Conservation (phyloP, 345 rosid species). For the Populus ilicifolia region DNA sequence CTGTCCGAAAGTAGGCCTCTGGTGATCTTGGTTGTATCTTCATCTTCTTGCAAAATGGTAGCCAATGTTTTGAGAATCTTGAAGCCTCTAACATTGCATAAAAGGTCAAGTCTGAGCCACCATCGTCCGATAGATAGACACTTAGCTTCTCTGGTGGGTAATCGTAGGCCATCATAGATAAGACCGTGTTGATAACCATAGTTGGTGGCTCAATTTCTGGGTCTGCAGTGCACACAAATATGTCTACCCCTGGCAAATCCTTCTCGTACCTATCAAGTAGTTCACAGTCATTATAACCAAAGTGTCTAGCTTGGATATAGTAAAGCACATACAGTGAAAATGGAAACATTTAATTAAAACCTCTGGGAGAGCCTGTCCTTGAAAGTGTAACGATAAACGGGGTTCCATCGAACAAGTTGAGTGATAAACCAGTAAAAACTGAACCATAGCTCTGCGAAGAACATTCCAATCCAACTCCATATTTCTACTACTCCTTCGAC, state of each 20-base stretch:
- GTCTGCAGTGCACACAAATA: constrained; percentile 73
- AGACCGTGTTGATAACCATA: constrained; percentile 61
- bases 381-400: constrained; percentile 19
- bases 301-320: too few relatives aligned
- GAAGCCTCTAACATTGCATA: constrained; percentile 57
- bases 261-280: constrained; percentile 19
- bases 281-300: too few relatives aligned
- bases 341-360: neutral
- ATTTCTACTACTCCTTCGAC: constrained; percentile 9
- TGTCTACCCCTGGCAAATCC: constrained; percentile 52
- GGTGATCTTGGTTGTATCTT: constrained; percentile 62
- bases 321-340: too few relatives aligned
- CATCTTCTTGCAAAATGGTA: constrained; percentile 55
- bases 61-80: constrained; percentile 49
- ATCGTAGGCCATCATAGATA: constrained; percentile 54
- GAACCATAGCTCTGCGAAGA: constrained; percentile 31
- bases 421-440: constrained; percentile 28
- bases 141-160: constrained; percentile 57
- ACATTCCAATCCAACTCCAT: constrained; percentile 30
- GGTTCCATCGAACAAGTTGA: constrained; percentile 19
- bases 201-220: constrained; percentile 68
- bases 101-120: constrained; percentile 53
- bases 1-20: constrained; percentile 40
- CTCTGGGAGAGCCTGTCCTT: constrained; percentile 27
- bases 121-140: constrained; percentile 69